Conservation (phyloP, 257 asterid species). For the Penstemon barbatus region DNA sequence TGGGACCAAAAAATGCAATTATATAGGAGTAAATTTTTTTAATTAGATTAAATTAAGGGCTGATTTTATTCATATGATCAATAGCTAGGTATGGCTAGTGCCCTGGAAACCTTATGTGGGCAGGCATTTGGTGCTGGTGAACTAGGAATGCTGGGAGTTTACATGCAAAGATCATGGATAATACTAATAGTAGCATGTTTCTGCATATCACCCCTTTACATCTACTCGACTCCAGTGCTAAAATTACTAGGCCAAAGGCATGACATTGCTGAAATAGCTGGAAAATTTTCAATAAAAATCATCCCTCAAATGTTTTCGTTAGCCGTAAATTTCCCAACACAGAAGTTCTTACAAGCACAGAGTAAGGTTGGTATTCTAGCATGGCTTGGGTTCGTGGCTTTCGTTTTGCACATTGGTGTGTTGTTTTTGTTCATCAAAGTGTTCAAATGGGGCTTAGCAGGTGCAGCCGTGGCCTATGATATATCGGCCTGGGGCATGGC, state of each 20-base stretch:
- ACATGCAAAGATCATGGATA: constrained; percentile 90
- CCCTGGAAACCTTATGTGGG: constrained; percentile 89
- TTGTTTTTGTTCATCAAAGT: constrained; percentile 56
- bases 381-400: constrained; percentile 72
- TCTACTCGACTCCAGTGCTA: constrained; percentile 56
- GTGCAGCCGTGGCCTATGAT: constrained; percentile 92
- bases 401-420: constrained; percentile 49
- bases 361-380: constrained; percentile 75
- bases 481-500: constrained; percentile 77
- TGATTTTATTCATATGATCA: background rate
- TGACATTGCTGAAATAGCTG: constrained; percentile 84
- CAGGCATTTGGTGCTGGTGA: constrained; percentile 98
- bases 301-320: constrained; percentile 92
- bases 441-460: constrained; percentile 75
- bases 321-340: constrained; percentile 85
- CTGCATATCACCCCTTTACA: constrained; percentile 69
- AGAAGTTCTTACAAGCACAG: constrained; percentile 89
- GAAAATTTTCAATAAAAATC: constrained; percentile 61
- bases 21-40: background rate
- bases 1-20: too few species aligned
- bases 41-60: background rate
- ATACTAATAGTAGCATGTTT: constrained; percentile 63
- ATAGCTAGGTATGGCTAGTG: constrained; percentile 98
- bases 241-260: constrained; percentile 70
- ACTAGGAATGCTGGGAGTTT: constrained; percentile 66